Evolutionary conservation across 192 early-diverging fungal genomes (phyloP).

Genomic region (Neocallimastix lanati): DNA sequence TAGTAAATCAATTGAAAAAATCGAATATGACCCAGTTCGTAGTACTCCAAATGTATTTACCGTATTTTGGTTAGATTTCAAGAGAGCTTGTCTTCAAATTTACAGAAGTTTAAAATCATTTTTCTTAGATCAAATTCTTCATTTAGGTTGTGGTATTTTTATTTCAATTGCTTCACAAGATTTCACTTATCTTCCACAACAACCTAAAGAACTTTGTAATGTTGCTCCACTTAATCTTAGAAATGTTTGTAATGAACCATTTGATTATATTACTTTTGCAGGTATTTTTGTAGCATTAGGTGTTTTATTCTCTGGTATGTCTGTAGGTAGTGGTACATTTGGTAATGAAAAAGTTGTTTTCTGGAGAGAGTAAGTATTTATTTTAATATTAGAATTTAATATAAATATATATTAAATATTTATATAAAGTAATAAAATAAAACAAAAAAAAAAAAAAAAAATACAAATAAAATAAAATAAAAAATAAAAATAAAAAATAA

Average conservation of each 20-base stretch:
- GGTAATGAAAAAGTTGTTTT: conserved; percentile 41
- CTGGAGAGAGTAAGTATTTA: conserved; percentile 28
- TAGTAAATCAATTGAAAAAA: not conserved
- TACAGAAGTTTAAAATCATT: conserved; percentile 22
- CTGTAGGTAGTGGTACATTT: conserved; percentile 36
- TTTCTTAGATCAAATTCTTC: conserved; percentile 28
- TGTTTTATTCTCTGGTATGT: conserved; percentile 36
- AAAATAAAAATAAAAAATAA: too few relatives aligned
- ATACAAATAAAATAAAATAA: too few relatives aligned
- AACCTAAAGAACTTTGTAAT: conserved; percentile 19
- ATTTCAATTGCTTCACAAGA: conserved; percentile 23
- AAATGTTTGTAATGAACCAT: conserved; percentile 2
- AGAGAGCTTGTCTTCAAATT: conserved; percentile 19
- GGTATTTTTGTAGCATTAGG: conserved; percentile 39
- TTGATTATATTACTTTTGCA: conserved; percentile 17
- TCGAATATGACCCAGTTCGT: conserved; percentile 3
- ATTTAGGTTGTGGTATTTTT: conserved; percentile 31
- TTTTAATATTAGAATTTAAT: too few relatives aligned
- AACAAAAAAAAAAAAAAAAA: too few relatives aligned
- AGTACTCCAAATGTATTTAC: conserved; percentile 16
- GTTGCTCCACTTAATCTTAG: conserved; percentile 19
- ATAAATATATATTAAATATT: too few relatives aligned
- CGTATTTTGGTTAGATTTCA: conserved; percentile 26
- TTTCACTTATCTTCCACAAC: conserved; percentile 27
- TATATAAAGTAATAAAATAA: too few relatives aligned